phyloP scores from a whole-genome alignment of 2,329 filamentous ascomycete genomes.

The Botryosphaeria agaves region DNA sequence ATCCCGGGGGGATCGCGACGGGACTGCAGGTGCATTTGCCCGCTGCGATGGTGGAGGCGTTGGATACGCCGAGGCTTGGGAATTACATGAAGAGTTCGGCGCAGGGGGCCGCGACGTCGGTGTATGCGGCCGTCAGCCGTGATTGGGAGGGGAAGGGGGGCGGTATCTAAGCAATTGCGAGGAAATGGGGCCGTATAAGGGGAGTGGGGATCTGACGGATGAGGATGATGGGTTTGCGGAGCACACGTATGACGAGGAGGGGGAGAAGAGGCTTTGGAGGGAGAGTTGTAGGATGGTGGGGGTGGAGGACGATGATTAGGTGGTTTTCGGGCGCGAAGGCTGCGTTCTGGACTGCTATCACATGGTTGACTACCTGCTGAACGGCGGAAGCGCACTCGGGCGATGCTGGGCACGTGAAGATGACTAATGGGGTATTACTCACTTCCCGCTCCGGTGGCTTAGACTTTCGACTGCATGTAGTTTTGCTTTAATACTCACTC shows the following conservation, averaged over 20 bases:
- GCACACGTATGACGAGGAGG: slow-evolving; percentile 20
- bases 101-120: slow-evolving; percentile 32
- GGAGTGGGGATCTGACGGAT: slow-evolving; percentile 5
- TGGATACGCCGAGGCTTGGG: slow-evolving; percentile 5
- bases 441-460: too few species aligned
- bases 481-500: too few species aligned
- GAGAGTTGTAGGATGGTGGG: not conserved
- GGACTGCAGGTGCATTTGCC: slow-evolving; percentile 13
- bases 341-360: too few species aligned
- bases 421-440: too few species aligned
- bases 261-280: slow-evolving; percentile 24
- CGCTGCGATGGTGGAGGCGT: slow-evolving; percentile 6
- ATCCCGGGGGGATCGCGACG: slow-evolving; percentile 28
- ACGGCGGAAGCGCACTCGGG: too few species aligned
- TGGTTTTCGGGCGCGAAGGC: too few species aligned
- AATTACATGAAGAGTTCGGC: slow-evolving; percentile 16
- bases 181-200: slow-evolving; percentile 14
- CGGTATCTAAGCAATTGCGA: slow-evolving; percentile 27
- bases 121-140: slow-evolving; percentile 25
- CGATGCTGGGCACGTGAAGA: too few species aligned
- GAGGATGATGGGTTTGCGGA: slow-evolving; percentile 13
- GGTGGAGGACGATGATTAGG: not conserved
- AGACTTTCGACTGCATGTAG: too few species aligned
- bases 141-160: slow-evolving; percentile 30
- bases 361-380: too few species aligned